Evolutionary conservation across 225 moss, liverwort and hornwort genomes (phyloP).

Genomic region (Pseudoscleropodium purum): DNA sequence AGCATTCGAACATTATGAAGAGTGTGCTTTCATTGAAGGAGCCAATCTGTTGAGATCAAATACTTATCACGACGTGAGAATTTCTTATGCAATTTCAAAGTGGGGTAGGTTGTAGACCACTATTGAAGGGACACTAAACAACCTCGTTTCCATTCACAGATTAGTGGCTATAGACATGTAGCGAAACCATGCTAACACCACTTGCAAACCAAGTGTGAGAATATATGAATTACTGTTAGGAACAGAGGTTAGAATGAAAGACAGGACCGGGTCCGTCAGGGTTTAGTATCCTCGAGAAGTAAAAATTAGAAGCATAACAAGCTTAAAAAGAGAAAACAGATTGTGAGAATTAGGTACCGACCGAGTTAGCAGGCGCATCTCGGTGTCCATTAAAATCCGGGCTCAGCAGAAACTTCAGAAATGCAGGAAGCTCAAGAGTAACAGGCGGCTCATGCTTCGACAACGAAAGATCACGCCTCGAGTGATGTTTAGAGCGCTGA

Average conservation of each 20-base stretch:
- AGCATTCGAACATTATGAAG: not conserved
- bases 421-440: slow-evolving; percentile 20
- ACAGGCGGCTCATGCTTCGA: slow-evolving; percentile 1
- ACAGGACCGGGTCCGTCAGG: not conserved
- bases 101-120: not conserved
- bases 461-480: slow-evolving; percentile 9
- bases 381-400: slow-evolving; percentile 15
- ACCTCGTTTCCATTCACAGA: not conserved
- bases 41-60: not conserved
- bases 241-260: not conserved
- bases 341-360: not conserved
- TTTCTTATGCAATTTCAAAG: not conserved
- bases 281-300: not conserved
- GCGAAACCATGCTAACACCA: not conserved
- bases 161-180: not conserved
- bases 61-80: not conserved
- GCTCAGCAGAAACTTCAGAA: slow-evolving; percentile 20
- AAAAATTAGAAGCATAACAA: not conserved
- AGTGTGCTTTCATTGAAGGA: not conserved
- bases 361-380: slow-evolving; percentile 2
- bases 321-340: not conserved
- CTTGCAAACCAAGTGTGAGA: not conserved
- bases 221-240: not conserved
- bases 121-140: not conserved
- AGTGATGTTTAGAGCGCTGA: not conserved